Evolutionary conservation across 2,329 filamentous ascomycete genomes (phyloP).

Genomic region (Curvularia lunata): DNA sequence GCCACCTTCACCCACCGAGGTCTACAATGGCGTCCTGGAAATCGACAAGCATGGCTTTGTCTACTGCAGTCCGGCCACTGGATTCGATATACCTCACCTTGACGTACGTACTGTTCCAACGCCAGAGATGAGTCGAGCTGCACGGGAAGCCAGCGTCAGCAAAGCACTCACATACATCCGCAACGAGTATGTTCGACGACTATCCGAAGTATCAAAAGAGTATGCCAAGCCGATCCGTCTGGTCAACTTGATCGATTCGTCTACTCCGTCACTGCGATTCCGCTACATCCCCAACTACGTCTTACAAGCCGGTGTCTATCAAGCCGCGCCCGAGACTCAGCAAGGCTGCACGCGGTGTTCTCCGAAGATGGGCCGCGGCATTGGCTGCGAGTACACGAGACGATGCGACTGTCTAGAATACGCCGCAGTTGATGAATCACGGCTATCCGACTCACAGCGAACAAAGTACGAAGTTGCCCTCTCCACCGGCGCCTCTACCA

Average conservation of each 20-base stretch:
- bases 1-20: slow-evolving; percentile 15
- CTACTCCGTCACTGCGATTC: slow-evolving; percentile 66
- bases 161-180: slow-evolving; percentile 49
- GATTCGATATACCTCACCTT: slow-evolving; percentile 31
- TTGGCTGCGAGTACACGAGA: slow-evolving; percentile 67
- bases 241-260: slow-evolving; percentile 66
- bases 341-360: slow-evolving; percentile 70
- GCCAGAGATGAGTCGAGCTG: slow-evolving; percentile 43
- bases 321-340: slow-evolving; percentile 66
- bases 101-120: slow-evolving; percentile 47
- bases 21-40: slow-evolving; percentile 53
- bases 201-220: slow-evolving; percentile 37
- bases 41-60: slow-evolving; percentile 48
- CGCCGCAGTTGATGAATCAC: slow-evolving; percentile 57
- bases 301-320: slow-evolving; percentile 63
- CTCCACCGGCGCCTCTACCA: slow-evolving; percentile 33
- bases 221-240: slow-evolving; percentile 59
- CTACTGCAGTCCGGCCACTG: slow-evolving; percentile 36
- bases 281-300: slow-evolving; percentile 70
- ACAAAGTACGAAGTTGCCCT: slow-evolving; percentile 27
- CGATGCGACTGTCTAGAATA: slow-evolving; percentile 73
- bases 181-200: slow-evolving; percentile 44
- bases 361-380: slow-evolving; percentile 58
- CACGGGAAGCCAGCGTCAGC: slow-evolving; percentile 33
- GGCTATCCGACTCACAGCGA: slow-evolving; percentile 37